phyloP scores from a whole-genome alignment of 1,284 basidiomycete genomes.

The Papiliotrema flavescens region DNA sequence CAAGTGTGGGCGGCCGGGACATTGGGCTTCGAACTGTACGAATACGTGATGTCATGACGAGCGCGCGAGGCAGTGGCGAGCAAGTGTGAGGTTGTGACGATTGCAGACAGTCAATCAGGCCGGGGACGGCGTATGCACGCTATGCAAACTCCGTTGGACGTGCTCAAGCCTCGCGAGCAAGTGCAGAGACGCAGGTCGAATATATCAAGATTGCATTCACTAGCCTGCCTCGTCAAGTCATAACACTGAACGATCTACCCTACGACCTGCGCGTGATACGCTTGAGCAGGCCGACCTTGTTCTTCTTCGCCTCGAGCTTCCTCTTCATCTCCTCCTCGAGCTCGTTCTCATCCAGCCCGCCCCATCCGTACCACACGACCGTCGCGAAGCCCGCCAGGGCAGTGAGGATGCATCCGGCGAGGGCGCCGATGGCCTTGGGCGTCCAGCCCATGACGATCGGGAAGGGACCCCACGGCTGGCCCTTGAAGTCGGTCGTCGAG shows the following conservation, averaged over 20 bases:
- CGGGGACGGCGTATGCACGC: no score
- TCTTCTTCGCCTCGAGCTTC: conserved; percentile 58
- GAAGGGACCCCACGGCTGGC: conserved; percentile 66
- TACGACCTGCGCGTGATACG: conserved; percentile 9
- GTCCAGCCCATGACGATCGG: conserved; percentile 67
- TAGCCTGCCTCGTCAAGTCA: no score
- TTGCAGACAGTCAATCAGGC: no score
- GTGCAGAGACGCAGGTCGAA: no score
- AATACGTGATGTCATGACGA: conserved; percentile 7
- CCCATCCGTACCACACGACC: conserved; percentile 77
- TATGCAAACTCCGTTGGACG: no score
- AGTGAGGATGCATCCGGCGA: conserved; percentile 78
- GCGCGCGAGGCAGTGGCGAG: no score
- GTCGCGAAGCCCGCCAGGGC: conserved; percentile 74
- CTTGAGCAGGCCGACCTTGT: conserved; percentile 38
- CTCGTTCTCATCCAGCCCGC: conserved; percentile 69
- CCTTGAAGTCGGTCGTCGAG: conserved; percentile 45
- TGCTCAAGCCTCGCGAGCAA: no score
- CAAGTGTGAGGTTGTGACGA: no score
- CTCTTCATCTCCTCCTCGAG: conserved; percentile 65
- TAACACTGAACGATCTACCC: neutral
- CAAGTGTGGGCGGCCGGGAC: conserved; percentile 47
- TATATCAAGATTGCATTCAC: no score
- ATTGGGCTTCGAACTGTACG: conserved; percentile 47
- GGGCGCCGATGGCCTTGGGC: conserved; percentile 72